phyloP scores from a whole-genome alignment of 352 stramenopile species.

The Globisporangium carolinianum region DNA sequence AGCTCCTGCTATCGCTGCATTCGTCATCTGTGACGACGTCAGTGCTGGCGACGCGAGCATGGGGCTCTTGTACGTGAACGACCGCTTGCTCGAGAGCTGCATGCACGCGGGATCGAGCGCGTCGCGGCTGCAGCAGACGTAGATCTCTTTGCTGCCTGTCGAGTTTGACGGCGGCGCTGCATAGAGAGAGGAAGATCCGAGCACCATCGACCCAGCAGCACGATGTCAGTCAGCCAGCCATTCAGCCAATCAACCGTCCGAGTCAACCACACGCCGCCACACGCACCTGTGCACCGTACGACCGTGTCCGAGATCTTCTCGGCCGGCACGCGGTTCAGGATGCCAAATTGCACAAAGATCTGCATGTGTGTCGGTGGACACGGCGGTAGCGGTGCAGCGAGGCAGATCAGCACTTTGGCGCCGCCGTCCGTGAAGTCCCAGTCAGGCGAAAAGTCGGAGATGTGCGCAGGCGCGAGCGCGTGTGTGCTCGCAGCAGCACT shows the following conservation, averaged over 20 bases:
- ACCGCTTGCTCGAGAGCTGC: conserved; percentile 38
- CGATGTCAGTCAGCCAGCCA: background rate
- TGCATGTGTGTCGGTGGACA: conserved; percentile 5
- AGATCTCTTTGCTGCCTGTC: conserved; percentile 51
- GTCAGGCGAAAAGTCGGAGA: conserved; percentile 80
- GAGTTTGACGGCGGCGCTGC: conserved; percentile 36
- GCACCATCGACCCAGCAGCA: too few species aligned
- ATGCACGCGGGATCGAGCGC: conserved; percentile 19
- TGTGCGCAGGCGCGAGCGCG: conserved; percentile 23
- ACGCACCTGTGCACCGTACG: conserved; percentile 66
- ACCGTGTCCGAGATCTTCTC: conserved; percentile 69
- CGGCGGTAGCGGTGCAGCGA: conserved; percentile 37
- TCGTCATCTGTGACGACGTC: background rate
- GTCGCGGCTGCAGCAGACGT: conserved; percentile 33
- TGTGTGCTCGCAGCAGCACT: background rate
- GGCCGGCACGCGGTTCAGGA: conserved; percentile 25
- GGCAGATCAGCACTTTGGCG: conserved; percentile 79
- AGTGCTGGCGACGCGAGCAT: conserved; percentile 22
- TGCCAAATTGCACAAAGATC: conserved; percentile 75
- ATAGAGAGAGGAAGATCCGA: background rate
- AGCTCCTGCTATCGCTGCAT: background rate
- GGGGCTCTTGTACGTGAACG: conserved; percentile 54
- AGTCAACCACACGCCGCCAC: background rate
- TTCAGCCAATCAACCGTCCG: background rate
- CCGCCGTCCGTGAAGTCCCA: conserved; percentile 75